Percentiles rank a stretch among this genome's conserved stretches.
Conservation (phyloP, 805 yeast genomes). For the Teunomyces funiuensis region DNA sequence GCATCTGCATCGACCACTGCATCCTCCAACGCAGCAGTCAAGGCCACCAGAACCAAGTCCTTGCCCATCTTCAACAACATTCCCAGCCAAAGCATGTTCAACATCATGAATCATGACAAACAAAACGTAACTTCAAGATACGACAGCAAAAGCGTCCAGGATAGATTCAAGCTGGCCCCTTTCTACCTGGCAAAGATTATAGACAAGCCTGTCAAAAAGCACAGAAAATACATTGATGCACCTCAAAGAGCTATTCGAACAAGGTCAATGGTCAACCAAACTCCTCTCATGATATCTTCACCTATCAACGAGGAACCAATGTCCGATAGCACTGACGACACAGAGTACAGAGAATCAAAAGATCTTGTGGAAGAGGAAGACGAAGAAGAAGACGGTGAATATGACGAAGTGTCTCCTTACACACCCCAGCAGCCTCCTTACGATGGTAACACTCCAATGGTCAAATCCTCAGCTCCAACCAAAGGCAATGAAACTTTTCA, state of each 20-base stretch:
- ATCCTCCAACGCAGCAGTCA: constrained; percentile 23
- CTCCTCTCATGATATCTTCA: constrained; percentile 34
- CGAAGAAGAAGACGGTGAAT: constrained; percentile 23
- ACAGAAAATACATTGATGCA: constrained; percentile 16
- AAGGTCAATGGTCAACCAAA: constrained; percentile 40
- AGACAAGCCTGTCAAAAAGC: constrained; percentile 34
- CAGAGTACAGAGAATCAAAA: constrained; percentile 28
- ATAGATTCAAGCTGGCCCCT: constrained; percentile 47
- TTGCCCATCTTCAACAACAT: constrained; percentile 41
- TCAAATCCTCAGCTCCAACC: constrained; percentile 9
- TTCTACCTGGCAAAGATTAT: constrained; percentile 42
- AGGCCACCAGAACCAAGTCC: constrained; percentile 46
- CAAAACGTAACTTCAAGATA: constrained; percentile 36
- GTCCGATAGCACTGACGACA: constrained; percentile 38
- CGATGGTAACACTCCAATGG: constrained; percentile 13
- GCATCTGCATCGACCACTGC: constrained; percentile 4
- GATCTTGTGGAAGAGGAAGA: constrained; percentile 25
- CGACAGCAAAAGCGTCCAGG: constrained; percentile 42
- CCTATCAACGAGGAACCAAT: constrained; percentile 42
- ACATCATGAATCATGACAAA: constrained; percentile 43
- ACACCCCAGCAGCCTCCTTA: constrained; percentile 44
- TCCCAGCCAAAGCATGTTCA: constrained; percentile 39
- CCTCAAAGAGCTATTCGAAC: constrained; percentile 44
- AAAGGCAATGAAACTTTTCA: constrained; percentile 25
- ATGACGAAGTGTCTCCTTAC: constrained; percentile 35